Conservation (phyloP, 75 land plant species). For the Pinus taeda region DNA sequence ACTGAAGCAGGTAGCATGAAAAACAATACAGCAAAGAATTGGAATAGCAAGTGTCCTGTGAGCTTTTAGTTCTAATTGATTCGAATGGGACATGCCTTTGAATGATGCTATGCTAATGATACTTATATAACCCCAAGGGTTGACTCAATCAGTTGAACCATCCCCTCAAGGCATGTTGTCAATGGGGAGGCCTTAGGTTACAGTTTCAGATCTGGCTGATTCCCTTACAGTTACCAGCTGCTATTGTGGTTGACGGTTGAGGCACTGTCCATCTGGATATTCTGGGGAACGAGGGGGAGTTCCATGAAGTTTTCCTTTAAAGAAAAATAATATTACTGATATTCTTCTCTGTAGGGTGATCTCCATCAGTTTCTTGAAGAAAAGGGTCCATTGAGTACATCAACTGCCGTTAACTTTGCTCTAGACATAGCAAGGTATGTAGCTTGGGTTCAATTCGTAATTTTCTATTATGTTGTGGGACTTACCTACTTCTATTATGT, state of each 20-base stretch:
- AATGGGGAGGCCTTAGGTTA: too few relatives aligned
- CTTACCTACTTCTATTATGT: not conserved
- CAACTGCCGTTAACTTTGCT: conserved; percentile 71
- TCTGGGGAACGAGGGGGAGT: too few relatives aligned
- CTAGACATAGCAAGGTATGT: conserved; percentile 86
- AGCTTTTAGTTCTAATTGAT: not conserved
- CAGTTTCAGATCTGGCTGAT: too few relatives aligned
- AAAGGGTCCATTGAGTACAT: conserved; percentile 60
- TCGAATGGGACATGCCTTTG: not conserved
- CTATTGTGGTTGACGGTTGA: too few relatives aligned
- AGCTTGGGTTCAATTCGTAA: not conserved
- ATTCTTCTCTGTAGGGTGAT: conserved; percentile 58
- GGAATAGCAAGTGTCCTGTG: not conserved
- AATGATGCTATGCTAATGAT: not conserved
- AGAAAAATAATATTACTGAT: not conserved
- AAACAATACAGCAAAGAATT: not conserved
- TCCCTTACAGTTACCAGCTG: too few relatives aligned
- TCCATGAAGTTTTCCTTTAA: too few relatives aligned
- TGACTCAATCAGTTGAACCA: too few relatives aligned
- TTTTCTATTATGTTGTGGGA: not conserved
- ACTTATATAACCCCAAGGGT: too few relatives aligned
- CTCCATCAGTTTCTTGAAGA: conserved; percentile 75
- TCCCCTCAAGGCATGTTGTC: too few relatives aligned
- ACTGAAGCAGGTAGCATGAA: conserved; percentile 1
- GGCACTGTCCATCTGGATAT: too few relatives aligned